Conservation (phyloP, 2,329 filamentous ascomycete species). For the Penicillium sp. region DNA sequence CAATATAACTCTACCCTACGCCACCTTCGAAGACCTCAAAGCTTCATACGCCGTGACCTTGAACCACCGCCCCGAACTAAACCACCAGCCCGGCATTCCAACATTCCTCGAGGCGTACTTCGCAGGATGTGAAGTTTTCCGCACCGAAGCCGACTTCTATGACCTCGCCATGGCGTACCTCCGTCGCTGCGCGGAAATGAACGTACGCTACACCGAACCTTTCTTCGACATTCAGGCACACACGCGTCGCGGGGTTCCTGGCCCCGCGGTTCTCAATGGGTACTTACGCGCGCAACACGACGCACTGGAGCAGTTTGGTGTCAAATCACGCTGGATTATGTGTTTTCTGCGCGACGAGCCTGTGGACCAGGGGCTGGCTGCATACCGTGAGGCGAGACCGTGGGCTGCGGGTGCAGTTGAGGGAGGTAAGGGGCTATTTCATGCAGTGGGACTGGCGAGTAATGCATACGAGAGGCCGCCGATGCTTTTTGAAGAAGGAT, state of each 20-base stretch:
- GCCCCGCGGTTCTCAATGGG: conserved; percentile 33
- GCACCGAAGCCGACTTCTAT: conserved; percentile 38
- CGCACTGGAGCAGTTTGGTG: conserved; percentile 24
- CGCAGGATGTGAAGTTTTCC: conserved; percentile 23
- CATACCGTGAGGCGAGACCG: conserved; percentile 38
- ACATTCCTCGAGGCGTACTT: conserved; percentile 35
- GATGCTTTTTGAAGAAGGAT: conserved; percentile 43
- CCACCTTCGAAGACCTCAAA: conserved; percentile 30
- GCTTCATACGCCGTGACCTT: conserved; percentile 34
- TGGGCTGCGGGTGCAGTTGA: conserved; percentile 26
- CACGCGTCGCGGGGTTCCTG: conserved; percentile 35
- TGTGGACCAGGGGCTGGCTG: conserved; percentile 36
- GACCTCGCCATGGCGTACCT: conserved; percentile 42
- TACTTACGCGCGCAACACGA: conserved; percentile 35
- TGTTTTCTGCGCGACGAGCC: conserved; percentile 44
- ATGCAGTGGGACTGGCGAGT: conserved; percentile 47
- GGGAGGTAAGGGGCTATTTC: conserved; percentile 39
- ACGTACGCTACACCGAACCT: conserved; percentile 41
- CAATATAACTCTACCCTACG: conserved; percentile 28
- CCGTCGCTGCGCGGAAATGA: conserved; percentile 31
- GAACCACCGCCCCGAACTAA: conserved; percentile 39
- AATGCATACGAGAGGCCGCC: conserved; percentile 48
- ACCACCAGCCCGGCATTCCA: conserved; percentile 25
- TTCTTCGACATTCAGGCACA: conserved; percentile 46
- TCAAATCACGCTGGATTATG: conserved; percentile 39